Percentiles rank a stretch among this genome's conserved stretches.
Conservation (phyloP, 2,329 filamentous ascomycete genomes). For the Nemania abortiva region DNA sequence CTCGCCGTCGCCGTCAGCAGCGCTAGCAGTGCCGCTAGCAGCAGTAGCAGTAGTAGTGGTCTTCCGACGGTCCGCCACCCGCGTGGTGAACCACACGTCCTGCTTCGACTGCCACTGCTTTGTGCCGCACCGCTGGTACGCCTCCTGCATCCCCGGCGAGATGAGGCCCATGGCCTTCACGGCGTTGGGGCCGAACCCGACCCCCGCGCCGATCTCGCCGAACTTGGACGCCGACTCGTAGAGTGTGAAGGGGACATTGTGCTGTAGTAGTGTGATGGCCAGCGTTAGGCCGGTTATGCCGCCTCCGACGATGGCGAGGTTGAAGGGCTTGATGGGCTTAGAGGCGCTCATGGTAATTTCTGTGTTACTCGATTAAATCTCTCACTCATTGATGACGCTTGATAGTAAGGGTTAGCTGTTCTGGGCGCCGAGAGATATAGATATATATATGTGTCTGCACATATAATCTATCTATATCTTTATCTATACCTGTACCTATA, state of each 20-base stretch:
- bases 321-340: conserved; percentile 43
- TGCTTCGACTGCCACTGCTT: conserved; percentile 42
- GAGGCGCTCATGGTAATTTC: conserved; percentile 21
- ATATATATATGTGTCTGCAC: not conserved
- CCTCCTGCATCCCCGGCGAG: conserved; percentile 47
- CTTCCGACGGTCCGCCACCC: conserved; percentile 44
- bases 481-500: not conserved
- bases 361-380: not conserved
- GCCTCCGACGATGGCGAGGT: conserved; percentile 56
- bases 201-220: conserved; percentile 55
- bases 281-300: conserved; percentile 56
- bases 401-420: not conserved
- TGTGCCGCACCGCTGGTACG: conserved; percentile 48
- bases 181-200: conserved; percentile 54
- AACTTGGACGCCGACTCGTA: conserved; percentile 54
- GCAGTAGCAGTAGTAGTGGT: conserved; percentile 16
- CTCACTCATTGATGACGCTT: not conserved
- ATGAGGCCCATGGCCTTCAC: conserved; percentile 50
- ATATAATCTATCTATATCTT: not conserved
- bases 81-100: conserved; percentile 45
- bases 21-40: too few relatives aligned
- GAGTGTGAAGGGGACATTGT: conserved; percentile 50
- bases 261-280: conserved; percentile 51
- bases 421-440: not conserved
- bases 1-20: conserved; percentile 25